Percentiles rank a stretch among this genome's conserved stretches.
Evolutionary conservation across 495 filamentous ascomycete genomes (phyloP).

Genomic region (Polyplosphaeria fusca): DNA sequence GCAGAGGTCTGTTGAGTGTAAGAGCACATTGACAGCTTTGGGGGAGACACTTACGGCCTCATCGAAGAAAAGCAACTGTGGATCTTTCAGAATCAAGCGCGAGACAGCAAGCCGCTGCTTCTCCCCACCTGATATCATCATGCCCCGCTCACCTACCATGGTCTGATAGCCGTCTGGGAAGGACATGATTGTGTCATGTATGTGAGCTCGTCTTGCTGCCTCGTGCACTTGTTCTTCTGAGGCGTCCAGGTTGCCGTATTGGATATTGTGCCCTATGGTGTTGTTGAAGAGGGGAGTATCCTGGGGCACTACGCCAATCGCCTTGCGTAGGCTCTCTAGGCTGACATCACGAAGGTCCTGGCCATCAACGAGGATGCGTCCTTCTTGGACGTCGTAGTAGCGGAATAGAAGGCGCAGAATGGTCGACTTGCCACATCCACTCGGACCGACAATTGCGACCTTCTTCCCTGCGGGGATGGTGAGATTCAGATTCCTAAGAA

Average conservation of each 20-base stretch:
- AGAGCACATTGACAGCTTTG: constrained; percentile 9
- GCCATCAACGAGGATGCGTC: constrained; percentile 85
- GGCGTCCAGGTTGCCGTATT: constrained; percentile 84
- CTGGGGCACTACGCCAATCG: constrained; percentile 94
- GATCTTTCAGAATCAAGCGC: constrained; percentile 84
- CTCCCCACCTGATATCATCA: constrained; percentile 96
- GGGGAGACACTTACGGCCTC: constrained; percentile 65
- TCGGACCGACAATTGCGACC: constrained; percentile 90
- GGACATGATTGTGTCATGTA: constrained; percentile 73
- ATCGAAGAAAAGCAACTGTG: constrained; percentile 91
- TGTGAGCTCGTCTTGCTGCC: constrained; percentile 75
- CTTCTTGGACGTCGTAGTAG: constrained; percentile 86
- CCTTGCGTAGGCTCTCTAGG: constrained; percentile 74
- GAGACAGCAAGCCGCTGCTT: constrained; percentile 92
- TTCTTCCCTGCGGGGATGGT: constrained; percentile 95
- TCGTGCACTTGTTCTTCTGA: constrained; percentile 66
- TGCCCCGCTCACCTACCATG: constrained; percentile 88
- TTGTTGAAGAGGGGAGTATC: constrained; percentile 97
- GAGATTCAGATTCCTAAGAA: constrained; percentile 77
- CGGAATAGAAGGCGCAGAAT: constrained; percentile 88
- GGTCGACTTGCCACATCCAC: constrained; percentile 94
- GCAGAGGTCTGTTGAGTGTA: constrained; percentile 70
- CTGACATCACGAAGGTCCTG: constrained; percentile 85
- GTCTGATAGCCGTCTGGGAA: constrained; percentile 87
- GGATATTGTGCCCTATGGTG: constrained; percentile 91